Evolutionary conservation across 345 rosid species (phyloP).

Genomic region (Euphorbia lathyris): DNA sequence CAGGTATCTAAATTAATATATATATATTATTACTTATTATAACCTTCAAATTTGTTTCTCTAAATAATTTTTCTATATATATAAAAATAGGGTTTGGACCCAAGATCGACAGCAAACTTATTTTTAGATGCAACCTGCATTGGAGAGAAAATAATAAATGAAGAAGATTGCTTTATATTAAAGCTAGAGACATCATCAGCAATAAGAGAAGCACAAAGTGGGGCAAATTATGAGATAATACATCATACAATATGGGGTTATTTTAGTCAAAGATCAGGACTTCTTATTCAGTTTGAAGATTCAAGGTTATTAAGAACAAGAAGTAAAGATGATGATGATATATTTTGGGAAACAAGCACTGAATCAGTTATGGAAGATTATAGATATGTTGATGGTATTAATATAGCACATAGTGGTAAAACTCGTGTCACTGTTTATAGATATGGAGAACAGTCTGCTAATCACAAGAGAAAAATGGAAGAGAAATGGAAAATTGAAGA

Average conservation of each 20-base stretch:
- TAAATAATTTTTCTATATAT: too few species aligned
- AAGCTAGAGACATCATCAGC: conserved; percentile 76
- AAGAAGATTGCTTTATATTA: conserved; percentile 76
- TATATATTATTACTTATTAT: too few species aligned
- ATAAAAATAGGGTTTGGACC: conserved; percentile 69
- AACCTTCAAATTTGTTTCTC: too few species aligned
- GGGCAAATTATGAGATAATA: conserved; percentile 69
- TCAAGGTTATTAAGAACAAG: conserved; percentile 63
- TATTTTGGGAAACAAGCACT: conserved; percentile 88
- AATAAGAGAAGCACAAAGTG: conserved; percentile 71
- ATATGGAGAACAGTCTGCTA: conserved; percentile 80
- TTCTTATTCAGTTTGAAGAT: conserved; percentile 80
- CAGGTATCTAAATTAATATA: conserved; percentile 54
- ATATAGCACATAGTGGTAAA: conserved; percentile 72
- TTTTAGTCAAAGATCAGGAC: conserved; percentile 84
- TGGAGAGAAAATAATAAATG: conserved; percentile 69
- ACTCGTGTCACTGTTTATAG: conserved; percentile 66
- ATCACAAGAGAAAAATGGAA: conserved; percentile 73
- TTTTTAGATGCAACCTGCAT: conserved; percentile 78
- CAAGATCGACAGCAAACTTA: conserved; percentile 77
- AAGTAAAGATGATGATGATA: conserved; percentile 58
- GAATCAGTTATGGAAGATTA: conserved; percentile 88
- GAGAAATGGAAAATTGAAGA: conserved; percentile 86
- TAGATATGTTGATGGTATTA: conserved; percentile 57
- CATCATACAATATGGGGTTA: conserved; percentile 95